Evolutionary conservation across 257 asterid genomes (phyloP).

Genomic region (Ocimum tenuiflorum): DNA sequence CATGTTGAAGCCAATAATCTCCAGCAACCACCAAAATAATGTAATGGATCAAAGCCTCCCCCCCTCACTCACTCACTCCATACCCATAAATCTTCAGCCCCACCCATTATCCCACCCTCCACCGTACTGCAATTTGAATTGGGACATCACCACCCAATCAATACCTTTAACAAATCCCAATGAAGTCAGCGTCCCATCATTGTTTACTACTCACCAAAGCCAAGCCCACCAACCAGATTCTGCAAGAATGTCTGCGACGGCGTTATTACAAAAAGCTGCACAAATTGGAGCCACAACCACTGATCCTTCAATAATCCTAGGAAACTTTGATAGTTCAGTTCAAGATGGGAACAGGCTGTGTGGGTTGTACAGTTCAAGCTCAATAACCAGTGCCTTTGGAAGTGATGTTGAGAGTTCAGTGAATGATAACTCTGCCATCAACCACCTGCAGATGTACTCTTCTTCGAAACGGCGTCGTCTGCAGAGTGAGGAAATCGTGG

Average conservation of each 20-base stretch:
- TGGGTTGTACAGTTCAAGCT: slow-evolving; percentile 35
- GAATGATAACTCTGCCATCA: slow-evolving; percentile 29
- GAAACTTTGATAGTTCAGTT: slow-evolving; percentile 31
- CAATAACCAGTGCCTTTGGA: slow-evolving; percentile 25
- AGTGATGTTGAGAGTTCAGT: slow-evolving; percentile 39
- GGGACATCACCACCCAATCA: slow-evolving; percentile 49
- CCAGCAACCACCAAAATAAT: slow-evolving; percentile 17
- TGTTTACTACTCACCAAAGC: slow-evolving; percentile 47
- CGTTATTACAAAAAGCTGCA: slow-evolving; percentile 71
- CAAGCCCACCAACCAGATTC: slow-evolving; percentile 14
- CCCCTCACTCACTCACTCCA: slow-evolving; percentile 22
- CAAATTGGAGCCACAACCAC: slow-evolving; percentile 57
- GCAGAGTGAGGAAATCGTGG: slow-evolving; percentile 29
- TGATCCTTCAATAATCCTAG: slow-evolving; percentile 42
- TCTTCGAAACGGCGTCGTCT: slow-evolving; percentile 39
- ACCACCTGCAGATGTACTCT: slow-evolving; percentile 44
- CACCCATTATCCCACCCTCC: slow-evolving; percentile 23
- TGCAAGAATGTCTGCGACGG: slow-evolving; percentile 68
- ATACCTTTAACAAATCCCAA: slow-evolving; percentile 18
- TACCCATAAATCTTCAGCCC: slow-evolving; percentile 25
- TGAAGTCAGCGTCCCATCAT: slow-evolving; percentile 37
- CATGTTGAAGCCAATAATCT: slow-evolving; percentile 44
- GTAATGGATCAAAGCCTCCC: slow-evolving; percentile 34
- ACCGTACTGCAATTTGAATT: slow-evolving; percentile 32
- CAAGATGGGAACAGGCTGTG: slow-evolving; percentile 33